Evolutionary conservation across 2,329 filamentous ascomycete species (phyloP).

Genomic region (Alternaria brassicicola): DNA sequence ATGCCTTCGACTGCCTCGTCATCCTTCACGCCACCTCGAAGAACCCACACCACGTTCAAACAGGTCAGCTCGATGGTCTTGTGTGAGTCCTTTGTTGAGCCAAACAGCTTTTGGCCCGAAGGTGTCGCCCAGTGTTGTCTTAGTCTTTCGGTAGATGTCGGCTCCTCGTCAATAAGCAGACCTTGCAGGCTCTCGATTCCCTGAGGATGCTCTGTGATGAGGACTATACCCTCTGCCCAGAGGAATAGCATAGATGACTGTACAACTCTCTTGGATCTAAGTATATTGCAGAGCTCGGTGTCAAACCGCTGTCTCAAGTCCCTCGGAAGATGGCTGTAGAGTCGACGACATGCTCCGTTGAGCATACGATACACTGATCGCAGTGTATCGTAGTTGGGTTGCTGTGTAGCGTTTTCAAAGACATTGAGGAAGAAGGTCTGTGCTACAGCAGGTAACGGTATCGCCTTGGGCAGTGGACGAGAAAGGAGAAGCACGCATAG

Average conservation of each 20-base stretch:
- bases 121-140: conserved; percentile 37
- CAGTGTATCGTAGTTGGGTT: conserved; percentile 32
- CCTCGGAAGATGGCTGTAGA: conserved; percentile 33
- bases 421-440: conserved; percentile 44
- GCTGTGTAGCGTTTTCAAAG: conserved; percentile 37
- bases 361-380: conserved; percentile 42
- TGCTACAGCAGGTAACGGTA: conserved; percentile 42
- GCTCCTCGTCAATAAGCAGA: conserved; percentile 5
- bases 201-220: conserved; percentile 34
- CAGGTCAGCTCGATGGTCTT: conserved; percentile 42
- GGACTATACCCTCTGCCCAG: conserved; percentile 43
- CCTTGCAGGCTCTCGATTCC: conserved; percentile 1
- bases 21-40: conserved; percentile 34
- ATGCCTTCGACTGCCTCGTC: conserved; percentile 39
- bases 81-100: conserved; percentile 25
- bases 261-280: conserved; percentile 29
- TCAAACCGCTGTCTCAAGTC: conserved; percentile 35
- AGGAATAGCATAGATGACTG: conserved; percentile 39
- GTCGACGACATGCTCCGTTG: conserved; percentile 44
- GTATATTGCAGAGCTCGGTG: conserved; percentile 33
- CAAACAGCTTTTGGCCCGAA: conserved; percentile 42
- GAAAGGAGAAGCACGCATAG: conserved; percentile 45
- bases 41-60: conserved; percentile 40
- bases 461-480: conserved; percentile 34
- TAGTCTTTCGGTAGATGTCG: background rate